Evolutionary conservation across 2,329 filamentous ascomycete species (phyloP).

Genomic region (Pseudogymnoascus pannorum): DNA sequence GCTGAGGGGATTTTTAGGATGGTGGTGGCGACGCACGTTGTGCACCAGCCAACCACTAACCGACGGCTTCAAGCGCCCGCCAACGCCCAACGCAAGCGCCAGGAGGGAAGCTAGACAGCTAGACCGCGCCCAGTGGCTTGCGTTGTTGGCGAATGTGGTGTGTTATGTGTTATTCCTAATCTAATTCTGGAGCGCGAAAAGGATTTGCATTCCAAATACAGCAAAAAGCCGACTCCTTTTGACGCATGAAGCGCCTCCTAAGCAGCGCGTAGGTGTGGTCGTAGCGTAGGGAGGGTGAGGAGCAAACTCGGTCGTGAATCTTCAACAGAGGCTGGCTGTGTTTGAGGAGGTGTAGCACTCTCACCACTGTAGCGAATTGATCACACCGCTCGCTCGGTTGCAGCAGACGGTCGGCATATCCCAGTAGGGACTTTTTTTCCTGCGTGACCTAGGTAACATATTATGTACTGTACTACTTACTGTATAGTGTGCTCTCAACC

Average conservation of each 20-base stretch:
- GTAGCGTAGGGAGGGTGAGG: not conserved
- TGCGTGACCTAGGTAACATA: slow-evolving; percentile 1
- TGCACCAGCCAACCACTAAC: not conserved
- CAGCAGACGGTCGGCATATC: not conserved
- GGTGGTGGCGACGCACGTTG: not conserved
- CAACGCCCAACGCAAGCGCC: slow-evolving; percentile 1
- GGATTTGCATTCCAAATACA: not conserved
- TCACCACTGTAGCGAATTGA: not conserved
- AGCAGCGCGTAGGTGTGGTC: not conserved
- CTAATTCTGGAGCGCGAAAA: not conserved
- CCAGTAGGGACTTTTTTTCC: not conserved
- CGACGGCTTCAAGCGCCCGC: not conserved
- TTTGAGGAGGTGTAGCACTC: not conserved
- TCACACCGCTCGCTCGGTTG: not conserved
- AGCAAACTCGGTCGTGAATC: not conserved
- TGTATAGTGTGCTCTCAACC: too few species aligned
- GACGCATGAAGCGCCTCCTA: not conserved
- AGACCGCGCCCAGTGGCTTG: not conserved
- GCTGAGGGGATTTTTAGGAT: not conserved
- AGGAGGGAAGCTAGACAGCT: not conserved
- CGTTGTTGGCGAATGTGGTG: not conserved
- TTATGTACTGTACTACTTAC: not conserved
- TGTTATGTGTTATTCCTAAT: not conserved
- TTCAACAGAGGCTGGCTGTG: not conserved
- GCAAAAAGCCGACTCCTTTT: not conserved